phyloP scores from a whole-genome alignment of 352 stramenopile genomes.

The Globisporangium canariense region DNA sequence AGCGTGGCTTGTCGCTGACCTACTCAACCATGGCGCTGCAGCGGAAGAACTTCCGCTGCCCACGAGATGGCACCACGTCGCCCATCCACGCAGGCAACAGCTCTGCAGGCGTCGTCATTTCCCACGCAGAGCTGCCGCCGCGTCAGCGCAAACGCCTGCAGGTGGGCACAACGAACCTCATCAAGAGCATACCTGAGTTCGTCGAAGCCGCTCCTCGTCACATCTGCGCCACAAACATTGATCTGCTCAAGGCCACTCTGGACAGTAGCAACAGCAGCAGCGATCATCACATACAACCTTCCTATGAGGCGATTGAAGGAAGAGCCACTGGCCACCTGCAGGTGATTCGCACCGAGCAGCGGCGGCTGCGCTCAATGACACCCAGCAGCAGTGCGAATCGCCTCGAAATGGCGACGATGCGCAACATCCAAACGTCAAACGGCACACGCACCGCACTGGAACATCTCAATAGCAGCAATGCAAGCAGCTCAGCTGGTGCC shows the following conservation, averaged over 20 bases:
- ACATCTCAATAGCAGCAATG: neutral
- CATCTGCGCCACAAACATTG: constrained; percentile 45
- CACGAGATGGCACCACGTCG: constrained; percentile 25
- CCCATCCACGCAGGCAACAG: constrained; percentile 12
- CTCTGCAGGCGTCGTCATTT: constrained; percentile 24
- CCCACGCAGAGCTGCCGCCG: constrained; percentile 43
- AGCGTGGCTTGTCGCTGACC: neutral
- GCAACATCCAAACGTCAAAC: constrained; percentile 7
- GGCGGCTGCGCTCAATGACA: constrained; percentile 14
- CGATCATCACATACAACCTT: neutral
- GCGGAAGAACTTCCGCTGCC: constrained; percentile 62
- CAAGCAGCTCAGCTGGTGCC: too few relatives aligned
- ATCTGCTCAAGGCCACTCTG: constrained; percentile 34
- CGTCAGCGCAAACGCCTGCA: constrained; percentile 66
- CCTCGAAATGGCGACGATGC: neutral
- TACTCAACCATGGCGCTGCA: constrained; percentile 33
- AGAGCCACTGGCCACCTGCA: neutral
- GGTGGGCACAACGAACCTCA: constrained; percentile 69
- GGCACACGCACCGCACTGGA: neutral
- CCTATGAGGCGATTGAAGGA: neutral
- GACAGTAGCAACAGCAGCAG: constrained; percentile 16
- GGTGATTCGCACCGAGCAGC: constrained; percentile 12
- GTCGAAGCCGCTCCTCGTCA: constrained; percentile 21
- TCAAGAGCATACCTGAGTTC: constrained; percentile 27
- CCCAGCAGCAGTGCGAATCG: constrained; percentile 17